These are phyloP conservation scores for Lumnitzera littorea DNA, from an alignment of 345 rosid genomes.

Conservation along the genomic window DNA sequence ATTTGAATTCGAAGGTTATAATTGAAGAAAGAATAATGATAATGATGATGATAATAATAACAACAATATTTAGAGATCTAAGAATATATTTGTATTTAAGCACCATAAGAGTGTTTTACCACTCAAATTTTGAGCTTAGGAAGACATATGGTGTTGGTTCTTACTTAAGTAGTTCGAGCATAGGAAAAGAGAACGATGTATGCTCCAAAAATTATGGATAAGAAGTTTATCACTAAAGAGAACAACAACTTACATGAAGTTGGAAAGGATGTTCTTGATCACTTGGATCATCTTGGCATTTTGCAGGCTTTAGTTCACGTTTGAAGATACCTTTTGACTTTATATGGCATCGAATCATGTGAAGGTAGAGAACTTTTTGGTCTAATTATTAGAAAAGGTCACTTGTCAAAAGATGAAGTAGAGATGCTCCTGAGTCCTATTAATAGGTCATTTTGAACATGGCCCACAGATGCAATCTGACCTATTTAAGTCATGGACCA, in stretches of 20 bases:
- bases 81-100: slow-evolving; percentile 77
- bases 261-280: slow-evolving; percentile 94
- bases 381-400: slow-evolving; percentile 93
- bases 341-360: slow-evolving; percentile 87
- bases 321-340: slow-evolving; percentile 79
- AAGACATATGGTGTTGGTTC: slow-evolving; percentile 99
- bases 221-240: slow-evolving; percentile 94
- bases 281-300: slow-evolving; percentile 93
- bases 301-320: slow-evolving; percentile 73
- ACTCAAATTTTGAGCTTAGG: slow-evolving; percentile 89
- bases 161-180: slow-evolving; percentile 93
- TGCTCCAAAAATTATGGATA: slow-evolving; percentile 98
- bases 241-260: slow-evolving; percentile 89
- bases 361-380: slow-evolving; percentile 98
- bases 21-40: slow-evolving; percentile 35
- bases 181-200: slow-evolving; percentile 82
- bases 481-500: too few relatives aligned
- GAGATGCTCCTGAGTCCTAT: slow-evolving; percentile 87
- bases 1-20: slow-evolving; percentile 84
- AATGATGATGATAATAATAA: slow-evolving; percentile 20
- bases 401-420: slow-evolving; percentile 77
- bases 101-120: slow-evolving; percentile 91
- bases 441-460: too few relatives aligned
- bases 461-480: too few relatives aligned
- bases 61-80: slow-evolving; percentile 37